Evolutionary conservation across 176 grass and related monocot species (phyloP).

Genomic region (Puccinellia tenuiflora): DNA sequence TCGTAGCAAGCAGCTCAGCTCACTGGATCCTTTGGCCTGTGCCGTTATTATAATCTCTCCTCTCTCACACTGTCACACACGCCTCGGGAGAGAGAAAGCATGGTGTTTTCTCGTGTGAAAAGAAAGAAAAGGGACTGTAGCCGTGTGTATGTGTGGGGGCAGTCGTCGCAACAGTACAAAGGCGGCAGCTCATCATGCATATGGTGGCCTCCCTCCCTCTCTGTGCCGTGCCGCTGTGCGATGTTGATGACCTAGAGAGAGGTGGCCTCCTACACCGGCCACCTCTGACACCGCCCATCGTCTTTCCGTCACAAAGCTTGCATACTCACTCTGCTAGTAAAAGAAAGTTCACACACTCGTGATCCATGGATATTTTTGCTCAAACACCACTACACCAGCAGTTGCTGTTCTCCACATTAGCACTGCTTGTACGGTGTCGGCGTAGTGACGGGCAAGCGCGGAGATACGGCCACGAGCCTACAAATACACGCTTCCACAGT

Average conservation of each 20-base stretch:
- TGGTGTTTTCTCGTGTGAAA: neutral
- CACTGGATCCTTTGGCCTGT: conserved; percentile 34
- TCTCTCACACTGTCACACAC: neutral
- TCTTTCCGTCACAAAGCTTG: neutral
- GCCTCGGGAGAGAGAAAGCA: neutral
- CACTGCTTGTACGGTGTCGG: neutral
- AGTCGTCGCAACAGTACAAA: conserved; percentile 26
- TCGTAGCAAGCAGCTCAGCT: neutral
- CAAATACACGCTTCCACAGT: no score
- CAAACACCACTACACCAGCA: no score
- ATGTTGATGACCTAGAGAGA: neutral
- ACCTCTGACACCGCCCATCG: conserved; percentile 16
- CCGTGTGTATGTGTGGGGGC: conserved; percentile 13
- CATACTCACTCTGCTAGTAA: neutral
- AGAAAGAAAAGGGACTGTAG: neutral
- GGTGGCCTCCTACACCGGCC: neutral
- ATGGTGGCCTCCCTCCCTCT: neutral
- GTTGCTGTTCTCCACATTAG: no score
- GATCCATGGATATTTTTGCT: neutral
- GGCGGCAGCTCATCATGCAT: conserved; percentile 31
- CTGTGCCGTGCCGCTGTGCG: no score
- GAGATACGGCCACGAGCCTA: no score
- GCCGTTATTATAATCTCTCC: conserved; percentile 30
- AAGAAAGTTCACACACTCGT: neutral
- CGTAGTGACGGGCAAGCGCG: neutral